Conservation (phyloP, 306 rosid species). For the Herpetospermum pedunculosum region DNA sequence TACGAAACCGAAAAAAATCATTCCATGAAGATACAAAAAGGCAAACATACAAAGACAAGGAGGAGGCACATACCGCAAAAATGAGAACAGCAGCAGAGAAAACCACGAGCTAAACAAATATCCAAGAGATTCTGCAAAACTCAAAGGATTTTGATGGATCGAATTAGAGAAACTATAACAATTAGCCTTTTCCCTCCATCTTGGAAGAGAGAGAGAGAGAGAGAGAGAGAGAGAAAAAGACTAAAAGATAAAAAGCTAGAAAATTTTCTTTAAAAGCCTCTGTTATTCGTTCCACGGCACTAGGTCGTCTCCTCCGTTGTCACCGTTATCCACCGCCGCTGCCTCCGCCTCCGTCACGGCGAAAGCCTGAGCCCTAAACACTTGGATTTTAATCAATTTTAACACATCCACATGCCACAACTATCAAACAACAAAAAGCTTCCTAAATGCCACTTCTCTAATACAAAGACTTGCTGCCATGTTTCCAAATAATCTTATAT, state of each 20-base stretch:
- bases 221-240: too few species aligned
- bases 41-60: background rate
- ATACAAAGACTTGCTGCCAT: background rate
- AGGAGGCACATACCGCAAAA: background rate
- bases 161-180: background rate
- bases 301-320: background rate
- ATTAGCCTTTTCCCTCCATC: background rate
- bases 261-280: background rate
- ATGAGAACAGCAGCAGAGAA: background rate
- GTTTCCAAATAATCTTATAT: background rate
- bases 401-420: background rate
- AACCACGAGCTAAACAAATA: background rate
- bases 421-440: background rate
- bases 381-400: background rate
- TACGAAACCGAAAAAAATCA: background rate
- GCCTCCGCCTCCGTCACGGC: constrained; percentile 8
- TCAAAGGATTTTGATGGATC: constrained; percentile 6
- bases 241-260: background rate
- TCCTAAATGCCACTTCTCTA: background rate
- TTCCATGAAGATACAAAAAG: background rate
- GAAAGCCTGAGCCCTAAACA: background rate
- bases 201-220: too few species aligned
- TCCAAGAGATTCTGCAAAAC: background rate
- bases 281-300: background rate
- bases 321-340: background rate